Conservation (phyloP, 331 rosid genomes). For the Malus hybrid region DNA sequence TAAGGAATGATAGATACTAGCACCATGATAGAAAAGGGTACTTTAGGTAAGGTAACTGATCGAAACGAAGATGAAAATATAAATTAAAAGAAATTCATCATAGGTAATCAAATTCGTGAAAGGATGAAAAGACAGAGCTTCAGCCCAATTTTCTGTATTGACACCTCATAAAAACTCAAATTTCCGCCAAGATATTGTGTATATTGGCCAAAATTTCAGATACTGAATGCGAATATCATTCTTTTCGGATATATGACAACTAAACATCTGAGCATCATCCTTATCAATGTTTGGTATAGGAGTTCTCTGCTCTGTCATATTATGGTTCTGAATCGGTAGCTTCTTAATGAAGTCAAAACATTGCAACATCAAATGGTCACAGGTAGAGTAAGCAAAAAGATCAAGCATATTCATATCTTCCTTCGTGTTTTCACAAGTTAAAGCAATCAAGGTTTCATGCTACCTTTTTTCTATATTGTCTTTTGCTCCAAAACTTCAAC, state of each 20-base stretch:
- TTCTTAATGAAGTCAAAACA: neutral
- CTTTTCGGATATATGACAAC: neutral
- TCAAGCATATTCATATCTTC: neutral
- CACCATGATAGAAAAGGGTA: neutral
- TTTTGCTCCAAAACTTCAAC: neutral
- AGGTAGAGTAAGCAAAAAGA: neutral
- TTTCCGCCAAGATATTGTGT: neutral
- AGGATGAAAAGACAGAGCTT: neutral
- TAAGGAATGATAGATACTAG: neutral
- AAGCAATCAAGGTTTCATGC: neutral
- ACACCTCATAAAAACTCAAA: neutral
- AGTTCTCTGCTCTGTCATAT: neutral
- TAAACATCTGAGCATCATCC: neutral
- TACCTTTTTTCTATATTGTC: neutral
- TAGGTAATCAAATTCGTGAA: neutral
- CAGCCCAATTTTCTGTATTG: neutral
- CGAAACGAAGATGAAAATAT: neutral
- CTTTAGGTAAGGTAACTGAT: neutral
- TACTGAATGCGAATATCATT: neutral
- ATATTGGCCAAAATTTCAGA: neutral
- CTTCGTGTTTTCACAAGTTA: neutral
- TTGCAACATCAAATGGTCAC: neutral
- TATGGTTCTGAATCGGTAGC: neutral
- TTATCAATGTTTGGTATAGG: neutral
- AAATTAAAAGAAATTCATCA: neutral